These are phyloP conservation scores for Butyriboletus loyo DNA, from an alignment of 768 basidiomycete species.

Conservation along the genomic window DNA sequence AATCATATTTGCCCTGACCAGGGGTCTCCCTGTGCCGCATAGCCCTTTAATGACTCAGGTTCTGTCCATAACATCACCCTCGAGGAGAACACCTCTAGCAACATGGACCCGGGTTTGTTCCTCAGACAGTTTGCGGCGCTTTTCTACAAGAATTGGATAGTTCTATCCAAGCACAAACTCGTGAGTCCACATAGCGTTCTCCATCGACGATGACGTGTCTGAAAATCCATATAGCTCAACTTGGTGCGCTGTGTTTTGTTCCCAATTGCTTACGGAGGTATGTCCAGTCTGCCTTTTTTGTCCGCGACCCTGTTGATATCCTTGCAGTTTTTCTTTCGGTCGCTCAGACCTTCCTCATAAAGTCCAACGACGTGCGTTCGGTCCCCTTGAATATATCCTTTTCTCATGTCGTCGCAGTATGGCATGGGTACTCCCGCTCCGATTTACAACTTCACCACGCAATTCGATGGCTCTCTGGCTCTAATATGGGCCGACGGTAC, in stretches of 20 bases:
- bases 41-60: background rate
- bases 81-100: background rate
- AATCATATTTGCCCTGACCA: background rate
- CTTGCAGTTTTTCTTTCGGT: constrained; percentile 53
- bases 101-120: constrained; percentile 39
- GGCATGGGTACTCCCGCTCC: constrained; percentile 59
- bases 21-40: background rate
- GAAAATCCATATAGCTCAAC: constrained; percentile 43
- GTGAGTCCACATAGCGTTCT: constrained; percentile 36
- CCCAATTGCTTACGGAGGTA: constrained; percentile 58
- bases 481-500: constrained; percentile 72
- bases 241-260: constrained; percentile 58
- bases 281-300: background rate
- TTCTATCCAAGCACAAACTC: constrained; percentile 61
- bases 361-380: constrained; percentile 53
- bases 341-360: constrained; percentile 57
- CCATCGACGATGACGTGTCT: background rate
- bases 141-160: constrained; percentile 74
- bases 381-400: background rate
- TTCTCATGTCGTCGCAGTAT: constrained; percentile 38
- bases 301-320: background rate
- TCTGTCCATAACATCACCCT: background rate
- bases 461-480: constrained; percentile 50
- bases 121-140: constrained; percentile 60
- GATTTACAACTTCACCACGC: constrained; percentile 43